These are phyloP conservation scores for Chaetomiaceae sp. DNA, from an alignment of 2,329 filamentous ascomycete genomes.

Conservation along the genomic window DNA sequence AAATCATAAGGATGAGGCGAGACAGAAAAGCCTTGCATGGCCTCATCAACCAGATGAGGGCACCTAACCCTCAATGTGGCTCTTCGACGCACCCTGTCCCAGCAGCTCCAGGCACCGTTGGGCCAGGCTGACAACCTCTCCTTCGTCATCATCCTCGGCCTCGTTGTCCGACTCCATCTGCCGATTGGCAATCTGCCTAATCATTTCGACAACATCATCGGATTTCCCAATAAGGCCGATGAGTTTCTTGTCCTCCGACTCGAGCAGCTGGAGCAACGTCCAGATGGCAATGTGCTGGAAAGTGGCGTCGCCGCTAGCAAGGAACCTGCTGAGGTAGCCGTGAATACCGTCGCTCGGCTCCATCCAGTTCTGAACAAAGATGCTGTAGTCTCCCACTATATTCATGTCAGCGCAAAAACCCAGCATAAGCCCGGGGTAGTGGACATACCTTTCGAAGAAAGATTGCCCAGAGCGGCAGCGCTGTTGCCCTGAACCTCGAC, in stretches of 20 bases:
- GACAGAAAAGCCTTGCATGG: neutral
- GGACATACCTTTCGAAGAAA: constrained; percentile 88
- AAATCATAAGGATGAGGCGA: constrained; percentile 10
- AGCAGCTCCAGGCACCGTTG: constrained; percentile 84
- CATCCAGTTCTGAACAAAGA: constrained; percentile 91
- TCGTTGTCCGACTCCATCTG: constrained; percentile 84
- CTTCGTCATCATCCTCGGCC: constrained; percentile 83
- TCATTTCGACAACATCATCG: constrained; percentile 86
- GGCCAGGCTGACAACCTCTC: constrained; percentile 86
- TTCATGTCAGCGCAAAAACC: constrained; percentile 9
- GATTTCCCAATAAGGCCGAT: constrained; percentile 84
- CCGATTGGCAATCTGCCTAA: constrained; percentile 84
- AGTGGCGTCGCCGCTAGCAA: constrained; percentile 89
- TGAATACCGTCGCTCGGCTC: constrained; percentile 92
- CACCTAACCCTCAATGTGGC: constrained; percentile 70
- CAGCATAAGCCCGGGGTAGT: neutral
- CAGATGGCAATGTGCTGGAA: constrained; percentile 99
- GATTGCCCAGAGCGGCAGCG: constrained; percentile 87
- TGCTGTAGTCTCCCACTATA: constrained; percentile 88
- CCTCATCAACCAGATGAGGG: neutral
- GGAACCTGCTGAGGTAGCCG: constrained; percentile 87
- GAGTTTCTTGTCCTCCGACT: constrained; percentile 89
- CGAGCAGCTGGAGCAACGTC: constrained; percentile 91
- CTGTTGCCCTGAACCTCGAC: constrained; percentile 99
- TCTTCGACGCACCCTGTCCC: constrained; percentile 69